Conservation (phyloP, 2,329 filamentous ascomycete genomes). For the Alternaria metachromatica region DNA sequence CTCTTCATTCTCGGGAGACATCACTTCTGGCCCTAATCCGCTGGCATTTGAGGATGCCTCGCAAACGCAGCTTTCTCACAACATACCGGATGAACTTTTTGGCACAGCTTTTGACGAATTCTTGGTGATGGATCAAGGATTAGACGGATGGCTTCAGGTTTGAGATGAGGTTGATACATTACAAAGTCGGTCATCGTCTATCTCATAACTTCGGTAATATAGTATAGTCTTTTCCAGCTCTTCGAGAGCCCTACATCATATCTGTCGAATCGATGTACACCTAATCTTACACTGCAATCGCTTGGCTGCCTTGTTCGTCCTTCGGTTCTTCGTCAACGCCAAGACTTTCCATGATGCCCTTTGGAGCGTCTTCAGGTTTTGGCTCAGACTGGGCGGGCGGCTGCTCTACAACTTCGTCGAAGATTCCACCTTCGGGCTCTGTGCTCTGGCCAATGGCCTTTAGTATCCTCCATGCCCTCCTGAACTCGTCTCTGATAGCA, state of each 20-base stretch:
- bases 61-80: background rate
- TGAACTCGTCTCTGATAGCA: slow-evolving; percentile 82
- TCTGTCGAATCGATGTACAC: background rate
- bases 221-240: background rate
- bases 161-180: background rate
- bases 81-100: background rate
- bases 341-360: background rate
- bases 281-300: background rate
- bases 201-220: background rate
- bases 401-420: slow-evolving; percentile 43
- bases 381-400: slow-evolving; percentile 5
- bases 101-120: background rate
- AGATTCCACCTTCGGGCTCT: slow-evolving; percentile 42
- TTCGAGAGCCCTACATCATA: background rate
- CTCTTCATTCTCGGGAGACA: background rate
- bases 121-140: background rate
- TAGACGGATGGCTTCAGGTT: background rate
- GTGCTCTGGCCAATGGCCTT: slow-evolving; percentile 32
- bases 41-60: background rate
- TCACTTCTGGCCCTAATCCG: background rate
- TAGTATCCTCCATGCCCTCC: slow-evolving; percentile 74
- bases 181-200: background rate
- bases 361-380: slow-evolving; percentile 2
- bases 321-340: background rate
- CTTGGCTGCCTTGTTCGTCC: background rate